Evolutionary conservation across 306 rosid genomes (phyloP), one percentile per base, ranked within the genome.

Genomic region (Notholithocarpus densiflorus): DNA sequence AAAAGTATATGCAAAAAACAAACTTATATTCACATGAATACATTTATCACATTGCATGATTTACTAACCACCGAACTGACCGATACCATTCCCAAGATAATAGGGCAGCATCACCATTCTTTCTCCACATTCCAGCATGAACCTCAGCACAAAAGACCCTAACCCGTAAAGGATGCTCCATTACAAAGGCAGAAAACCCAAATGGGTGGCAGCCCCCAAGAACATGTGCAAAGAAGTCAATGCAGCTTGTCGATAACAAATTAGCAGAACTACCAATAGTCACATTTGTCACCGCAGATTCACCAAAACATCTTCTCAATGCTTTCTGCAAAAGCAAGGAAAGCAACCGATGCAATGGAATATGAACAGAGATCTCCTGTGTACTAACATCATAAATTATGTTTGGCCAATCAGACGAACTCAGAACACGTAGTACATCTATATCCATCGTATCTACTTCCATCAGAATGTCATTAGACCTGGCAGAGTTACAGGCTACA

Each of bases 101-200:
- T 73, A 89, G 57, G 72, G 96, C 94, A 75, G 92, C 84, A 78
- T 96, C 99, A 65, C 97, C 99, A 82, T 91, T 91, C 83, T 86
- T 93, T 80, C 94, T 89, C 99, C 99, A 93, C 94, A 92, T 93
- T 86, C 97, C 99, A 84, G 99, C 93, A 72, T 89, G 95, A 83
- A 93, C 93, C 86, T 93, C 84, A 37, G 99, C 98, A 91, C 98
- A 96, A 82, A 96, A 96, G 73, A 90, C 99, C 88, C 91, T 89
- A 72, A 91, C 90, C 72, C 97, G 91, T 76, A 96, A 86, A 29
- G 97, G 99, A 88, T 96, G 97, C 90, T 96, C 99, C 99, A 96
- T 93, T 56, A 90, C 80, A 77, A 81, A 91, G 40, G 98, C 88
- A 85, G 99, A 93, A 89, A 96, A 96, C 59, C 99, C 99, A 82